Conservation (phyloP, 1,284 basidiomycete genomes). For the Fomitopsis betulina region DNA sequence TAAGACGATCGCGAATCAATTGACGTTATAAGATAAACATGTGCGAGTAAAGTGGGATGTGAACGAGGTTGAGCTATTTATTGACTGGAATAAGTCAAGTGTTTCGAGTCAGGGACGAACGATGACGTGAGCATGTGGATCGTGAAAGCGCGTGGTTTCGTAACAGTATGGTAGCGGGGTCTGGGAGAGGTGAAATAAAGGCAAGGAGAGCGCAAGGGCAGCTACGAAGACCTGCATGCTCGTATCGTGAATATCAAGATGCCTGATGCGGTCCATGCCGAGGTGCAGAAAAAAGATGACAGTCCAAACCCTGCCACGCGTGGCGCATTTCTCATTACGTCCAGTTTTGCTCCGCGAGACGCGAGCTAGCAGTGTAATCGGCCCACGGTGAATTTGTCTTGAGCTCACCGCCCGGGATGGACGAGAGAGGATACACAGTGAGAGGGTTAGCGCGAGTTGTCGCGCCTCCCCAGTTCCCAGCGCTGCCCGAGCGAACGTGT, state of each 20-base stretch:
- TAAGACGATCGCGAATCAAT: slow-evolving; percentile 16
- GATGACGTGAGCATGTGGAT: slow-evolving; percentile 18
- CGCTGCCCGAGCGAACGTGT: slow-evolving; percentile 71
- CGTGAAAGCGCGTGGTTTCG: slow-evolving; percentile 15
- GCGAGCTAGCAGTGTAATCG: slow-evolving; percentile 54
- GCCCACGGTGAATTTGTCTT: slow-evolving; percentile 61
- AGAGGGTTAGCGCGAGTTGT: slow-evolving; percentile 45
- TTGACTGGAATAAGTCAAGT: slow-evolving; percentile 33
- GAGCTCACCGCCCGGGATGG: slow-evolving; percentile 52
- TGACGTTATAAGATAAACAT: slow-evolving; percentile 33
- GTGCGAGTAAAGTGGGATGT: slow-evolving; percentile 20
- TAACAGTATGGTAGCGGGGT: slow-evolving; percentile 4
- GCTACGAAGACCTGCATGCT: neutral
- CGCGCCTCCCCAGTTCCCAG: slow-evolving; percentile 70
- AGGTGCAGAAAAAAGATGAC: slow-evolving; percentile 2
- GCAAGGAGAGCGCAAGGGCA: neutral
- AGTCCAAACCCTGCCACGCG: slow-evolving; percentile 5
- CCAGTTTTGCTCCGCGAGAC: slow-evolving; percentile 61
- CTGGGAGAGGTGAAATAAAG: neutral
- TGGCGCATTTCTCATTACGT: slow-evolving; percentile 25
- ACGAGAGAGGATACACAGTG: slow-evolving; percentile 49
- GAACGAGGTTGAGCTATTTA: slow-evolving; percentile 18
- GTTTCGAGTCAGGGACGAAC: slow-evolving; percentile 25
- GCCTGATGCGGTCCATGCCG: slow-evolving; percentile 10
- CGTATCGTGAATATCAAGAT: neutral